These are phyloP conservation scores for Candida cerambycidarum DNA, from an alignment of 805 yeast species.

Conservation along the genomic window DNA sequence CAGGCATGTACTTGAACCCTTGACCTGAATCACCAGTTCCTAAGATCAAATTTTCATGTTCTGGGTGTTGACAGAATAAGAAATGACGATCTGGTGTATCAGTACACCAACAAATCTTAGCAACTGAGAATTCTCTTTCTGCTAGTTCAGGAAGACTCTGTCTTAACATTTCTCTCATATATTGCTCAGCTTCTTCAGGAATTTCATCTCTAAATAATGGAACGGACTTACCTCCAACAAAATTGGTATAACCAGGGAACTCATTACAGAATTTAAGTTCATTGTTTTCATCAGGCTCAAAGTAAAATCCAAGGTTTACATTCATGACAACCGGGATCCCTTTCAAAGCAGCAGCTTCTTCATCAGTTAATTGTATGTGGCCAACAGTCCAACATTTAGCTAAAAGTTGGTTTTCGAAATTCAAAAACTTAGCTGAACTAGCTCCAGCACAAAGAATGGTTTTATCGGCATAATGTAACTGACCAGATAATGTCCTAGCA, in stretches of 20 bases:
- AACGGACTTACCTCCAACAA: not conserved
- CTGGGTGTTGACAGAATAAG: slow-evolving; percentile 33
- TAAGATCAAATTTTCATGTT: slow-evolving; percentile 25
- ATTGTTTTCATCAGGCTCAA: slow-evolving; percentile 16
- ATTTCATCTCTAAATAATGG: slow-evolving; percentile 4
- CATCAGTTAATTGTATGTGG: slow-evolving; percentile 11
- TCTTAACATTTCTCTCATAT: slow-evolving; percentile 1
- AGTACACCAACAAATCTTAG: slow-evolving; percentile 31
- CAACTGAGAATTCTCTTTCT: slow-evolving; percentile 5
- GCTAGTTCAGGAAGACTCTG: slow-evolving; percentile 13
- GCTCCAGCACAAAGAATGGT: slow-evolving; percentile 15
- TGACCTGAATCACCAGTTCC: slow-evolving; percentile 44
- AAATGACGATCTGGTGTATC: slow-evolving; percentile 34
- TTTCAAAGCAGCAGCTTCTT: slow-evolving; percentile 10
- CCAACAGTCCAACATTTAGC: slow-evolving; percentile 18
- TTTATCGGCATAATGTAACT: slow-evolving; percentile 12
- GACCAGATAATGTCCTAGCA: not conserved
- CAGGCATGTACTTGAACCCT: slow-evolving; percentile 37
- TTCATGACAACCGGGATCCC: slow-evolving; percentile 16
- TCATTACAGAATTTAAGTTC: slow-evolving; percentile 16
- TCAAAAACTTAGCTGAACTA: slow-evolving; percentile 12
- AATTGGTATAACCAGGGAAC: slow-evolving; percentile 11
- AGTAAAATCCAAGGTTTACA: slow-evolving; percentile 16
- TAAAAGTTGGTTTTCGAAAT: slow-evolving; percentile 8
- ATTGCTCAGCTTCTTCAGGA: slow-evolving; percentile 5